A percentile compares a stretch with the other conserved stretches of the same genome.
Conservation (phyloP, 441 rosid genomes). For the Geranium incanum region DNA sequence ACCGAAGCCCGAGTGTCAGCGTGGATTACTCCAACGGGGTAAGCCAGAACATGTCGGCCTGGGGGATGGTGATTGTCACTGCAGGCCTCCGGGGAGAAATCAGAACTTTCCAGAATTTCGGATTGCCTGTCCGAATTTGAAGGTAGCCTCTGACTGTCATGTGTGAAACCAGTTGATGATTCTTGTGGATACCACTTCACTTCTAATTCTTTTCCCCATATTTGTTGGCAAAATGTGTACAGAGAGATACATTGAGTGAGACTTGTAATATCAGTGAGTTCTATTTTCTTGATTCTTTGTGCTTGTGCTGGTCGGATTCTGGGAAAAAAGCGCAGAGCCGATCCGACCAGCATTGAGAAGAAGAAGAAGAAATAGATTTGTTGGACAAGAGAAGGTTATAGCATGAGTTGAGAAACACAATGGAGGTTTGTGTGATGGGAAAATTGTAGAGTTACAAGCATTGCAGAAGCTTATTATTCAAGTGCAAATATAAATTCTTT, state of each 20-base stretch:
- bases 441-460: conserved; percentile 57
- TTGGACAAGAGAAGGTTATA: conserved; percentile 23
- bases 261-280: conserved; percentile 49
- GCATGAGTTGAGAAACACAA: conserved; percentile 29
- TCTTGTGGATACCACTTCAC: not conserved
- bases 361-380: conserved; percentile 39
- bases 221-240: conserved; percentile 36
- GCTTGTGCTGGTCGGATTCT: conserved; percentile 34
- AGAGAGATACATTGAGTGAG: conserved; percentile 43
- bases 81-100: conserved; percentile 86
- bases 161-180: too few relatives aligned
- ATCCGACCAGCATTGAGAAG: conserved; percentile 29
- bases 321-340: conserved; percentile 25
- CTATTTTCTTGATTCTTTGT: conserved; percentile 25
- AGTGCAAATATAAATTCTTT: too few relatives aligned
- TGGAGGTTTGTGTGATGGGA: conserved; percentile 31
- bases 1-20: conserved; percentile 48
- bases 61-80: conserved; percentile 90
- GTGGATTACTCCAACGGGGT: conserved; percentile 44
- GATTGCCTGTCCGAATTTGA: conserved; percentile 69
- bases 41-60: conserved; percentile 54
- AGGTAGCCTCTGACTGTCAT: not conserved
- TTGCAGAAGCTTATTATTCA: conserved; percentile 30
- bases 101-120: conserved; percentile 80
- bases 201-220: not conserved